Percentiles rank a stretch among this genome's conserved stretches.
Conservation (phyloP, 2,329 filamentous ascomycete species). For the Xylaria multiplex region DNA sequence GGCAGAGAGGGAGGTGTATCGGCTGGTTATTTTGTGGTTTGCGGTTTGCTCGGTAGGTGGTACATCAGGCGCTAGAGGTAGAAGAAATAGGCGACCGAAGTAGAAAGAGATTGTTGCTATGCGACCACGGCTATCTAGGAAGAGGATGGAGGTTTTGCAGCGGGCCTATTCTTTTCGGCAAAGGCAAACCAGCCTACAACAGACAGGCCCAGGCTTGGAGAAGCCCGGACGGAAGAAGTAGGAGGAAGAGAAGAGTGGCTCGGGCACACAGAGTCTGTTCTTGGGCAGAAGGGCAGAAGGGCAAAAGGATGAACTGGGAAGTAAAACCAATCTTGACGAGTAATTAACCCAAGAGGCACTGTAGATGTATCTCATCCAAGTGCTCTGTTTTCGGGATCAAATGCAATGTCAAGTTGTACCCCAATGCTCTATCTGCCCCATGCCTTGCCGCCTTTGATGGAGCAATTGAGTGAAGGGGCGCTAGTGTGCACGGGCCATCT, state of each 20-base stretch:
- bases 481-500: constrained; percentile 21
- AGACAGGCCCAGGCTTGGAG: constrained; percentile 5
- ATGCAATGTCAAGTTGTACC: constrained; percentile 11
- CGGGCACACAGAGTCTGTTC: not conserved
- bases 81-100: not conserved
- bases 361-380: not conserved
- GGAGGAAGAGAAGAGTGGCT: constrained; percentile 2
- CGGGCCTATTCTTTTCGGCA: not conserved
- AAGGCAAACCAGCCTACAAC: not conserved
- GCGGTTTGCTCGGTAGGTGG: not conserved
- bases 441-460: too few species aligned
- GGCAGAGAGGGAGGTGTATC: not conserved
- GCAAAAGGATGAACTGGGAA: not conserved
- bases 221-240: not conserved
- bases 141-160: constrained; percentile 5
- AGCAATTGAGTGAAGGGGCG: not conserved
- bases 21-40: not conserved
- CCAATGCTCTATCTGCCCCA: too few species aligned
- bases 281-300: not conserved
- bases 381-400: constrained; percentile 19
- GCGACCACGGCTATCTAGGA: constrained; percentile 2
- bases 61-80: not conserved
- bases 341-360: constrained; percentile 10
- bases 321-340: constrained; percentile 4
- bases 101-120: not conserved